phyloP scores from a whole-genome alignment of 257 asterid genomes.

The Mentha longifolia region DNA sequence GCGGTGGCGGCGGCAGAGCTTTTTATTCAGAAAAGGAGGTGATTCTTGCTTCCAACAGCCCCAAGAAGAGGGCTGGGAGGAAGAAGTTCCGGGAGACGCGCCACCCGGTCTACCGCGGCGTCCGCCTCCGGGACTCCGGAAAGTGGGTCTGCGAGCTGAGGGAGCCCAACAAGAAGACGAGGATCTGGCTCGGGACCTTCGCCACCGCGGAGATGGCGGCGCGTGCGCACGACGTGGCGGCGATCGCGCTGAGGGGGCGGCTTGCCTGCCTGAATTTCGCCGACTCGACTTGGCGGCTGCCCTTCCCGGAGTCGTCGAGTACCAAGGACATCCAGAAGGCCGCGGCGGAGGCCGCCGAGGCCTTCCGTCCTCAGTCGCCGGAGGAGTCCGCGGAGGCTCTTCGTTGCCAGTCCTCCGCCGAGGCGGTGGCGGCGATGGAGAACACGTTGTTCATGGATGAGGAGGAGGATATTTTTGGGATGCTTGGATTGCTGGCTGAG shows the following conservation, averaged over 20 bases:
- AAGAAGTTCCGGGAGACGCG: slow-evolving; percentile 71
- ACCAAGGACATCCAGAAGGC: slow-evolving; percentile 64
- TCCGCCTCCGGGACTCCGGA: slow-evolving; percentile 56
- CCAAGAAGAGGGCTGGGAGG: slow-evolving; percentile 63
- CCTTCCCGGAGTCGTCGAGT: slow-evolving; percentile 50
- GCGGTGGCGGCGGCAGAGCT: no score
- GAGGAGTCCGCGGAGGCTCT: no score
- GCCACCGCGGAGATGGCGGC: slow-evolving; percentile 77
- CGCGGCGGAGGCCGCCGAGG: slow-evolving; percentile 55
- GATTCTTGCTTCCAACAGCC: slow-evolving; percentile 56
- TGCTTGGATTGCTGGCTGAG: no score
- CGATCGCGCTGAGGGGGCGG: slow-evolving; percentile 61
- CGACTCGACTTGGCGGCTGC: slow-evolving; percentile 66
- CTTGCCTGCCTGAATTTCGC: slow-evolving; percentile 69
- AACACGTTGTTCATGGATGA: no score
- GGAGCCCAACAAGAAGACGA: slow-evolving; percentile 67
- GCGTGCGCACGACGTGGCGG: slow-evolving; percentile 80
- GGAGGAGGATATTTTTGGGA: no score
- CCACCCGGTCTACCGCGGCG: slow-evolving; percentile 73
- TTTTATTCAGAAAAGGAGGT: no score
- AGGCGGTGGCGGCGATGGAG: no score
- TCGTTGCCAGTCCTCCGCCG: no score
- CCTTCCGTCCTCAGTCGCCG: no score
- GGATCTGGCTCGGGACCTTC: slow-evolving; percentile 82
- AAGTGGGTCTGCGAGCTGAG: slow-evolving; percentile 76